A percentile compares a stretch with the other conserved stretches of the same genome.
These are phyloP conservation scores for Penicillium sp. DNA, from an alignment of 2,329 filamentous ascomycete genomes.

Conservation along the genomic window DNA sequence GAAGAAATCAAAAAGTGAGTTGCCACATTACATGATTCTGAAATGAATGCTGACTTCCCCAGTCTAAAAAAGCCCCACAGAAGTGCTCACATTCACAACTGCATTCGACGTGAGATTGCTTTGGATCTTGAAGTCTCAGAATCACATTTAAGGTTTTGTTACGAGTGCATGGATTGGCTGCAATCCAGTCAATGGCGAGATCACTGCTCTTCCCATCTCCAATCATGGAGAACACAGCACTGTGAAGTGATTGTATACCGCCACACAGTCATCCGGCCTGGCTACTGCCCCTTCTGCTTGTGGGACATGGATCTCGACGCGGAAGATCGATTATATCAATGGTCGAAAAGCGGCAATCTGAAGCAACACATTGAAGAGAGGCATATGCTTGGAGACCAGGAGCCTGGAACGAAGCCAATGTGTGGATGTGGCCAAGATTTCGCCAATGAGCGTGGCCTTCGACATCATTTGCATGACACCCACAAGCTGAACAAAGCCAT, in stretches of 20 bases:
- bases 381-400: too few species aligned
- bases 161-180: slow-evolving; percentile 18
- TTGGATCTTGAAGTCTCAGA: slow-evolving; percentile 8
- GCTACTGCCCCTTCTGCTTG: slow-evolving; percentile 15
- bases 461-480: too few species aligned
- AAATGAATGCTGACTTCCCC: slow-evolving; percentile 7
- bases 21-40: background rate
- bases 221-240: slow-evolving; percentile 13
- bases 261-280: slow-evolving; percentile 12
- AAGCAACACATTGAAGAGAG: too few species aligned
- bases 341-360: too few species aligned
- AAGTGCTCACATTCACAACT: slow-evolving; percentile 19
- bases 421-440: too few species aligned
- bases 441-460: too few species aligned
- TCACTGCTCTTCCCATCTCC: slow-evolving; percentile 12
- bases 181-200: slow-evolving; percentile 10
- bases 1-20: too few species aligned
- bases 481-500: too few species aligned
- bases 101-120: slow-evolving; percentile 11
- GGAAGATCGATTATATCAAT: background rate
- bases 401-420: too few species aligned
- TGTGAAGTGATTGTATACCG: slow-evolving; percentile 18
- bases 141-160: slow-evolving; percentile 14
- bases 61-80: slow-evolving; percentile 15
- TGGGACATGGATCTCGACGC: slow-evolving; percentile 4